Evolutionary conservation across 2,329 filamentous ascomycete genomes (phyloP), one percentile per base, ranked within the genome.

Genomic region (Cercospora zeina): DNA sequence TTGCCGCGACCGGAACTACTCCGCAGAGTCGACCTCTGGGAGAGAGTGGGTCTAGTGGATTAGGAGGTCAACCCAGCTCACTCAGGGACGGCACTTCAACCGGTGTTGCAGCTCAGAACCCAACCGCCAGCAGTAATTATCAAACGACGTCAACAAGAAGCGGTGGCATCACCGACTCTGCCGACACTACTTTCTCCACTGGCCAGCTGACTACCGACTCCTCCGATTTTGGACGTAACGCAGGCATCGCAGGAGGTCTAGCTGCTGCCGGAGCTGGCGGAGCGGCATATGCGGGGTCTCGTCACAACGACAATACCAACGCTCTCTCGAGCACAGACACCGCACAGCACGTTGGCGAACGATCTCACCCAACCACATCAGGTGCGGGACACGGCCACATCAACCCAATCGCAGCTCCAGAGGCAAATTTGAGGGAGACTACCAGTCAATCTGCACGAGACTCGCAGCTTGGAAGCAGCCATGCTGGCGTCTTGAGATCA

Each of bases 201-300:
- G 45, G 42, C 45, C 56, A 58, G 31, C 9, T 36, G 10, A 42
- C 36, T 6, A 58, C 31, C 19, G 42, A 33, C 8, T 42, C 37
- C 9, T 65, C 57, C 31, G 72, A 74, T 53, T 67, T 73, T 31
- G 72, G 71, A 33, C 70, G 73, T n/a, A 70, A 76, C 58, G 71
- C 72, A 8, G 73, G 71, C 13, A 39, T 74, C 4, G 73, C 65
- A 30, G 73, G 68, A 47, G 74, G 72, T 16, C 73, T 71, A 4
- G 69, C 68, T 27, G 68, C 70, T 4, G 69, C 68, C 21, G 56
- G 56, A 7, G 70, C 69, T 36, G 74, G 72, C 31, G 64, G 62
- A 27, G 58, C 51, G 8, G 56, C 47, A 4, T 62, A 53, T 21
- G 45, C 49, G 33, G 53, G 37, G 10, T 55, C 34, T 58, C 55